Evolutionary conservation across 2,329 filamentous ascomycete genomes (phyloP).

Genomic region (Monosporascus ibericus): DNA sequence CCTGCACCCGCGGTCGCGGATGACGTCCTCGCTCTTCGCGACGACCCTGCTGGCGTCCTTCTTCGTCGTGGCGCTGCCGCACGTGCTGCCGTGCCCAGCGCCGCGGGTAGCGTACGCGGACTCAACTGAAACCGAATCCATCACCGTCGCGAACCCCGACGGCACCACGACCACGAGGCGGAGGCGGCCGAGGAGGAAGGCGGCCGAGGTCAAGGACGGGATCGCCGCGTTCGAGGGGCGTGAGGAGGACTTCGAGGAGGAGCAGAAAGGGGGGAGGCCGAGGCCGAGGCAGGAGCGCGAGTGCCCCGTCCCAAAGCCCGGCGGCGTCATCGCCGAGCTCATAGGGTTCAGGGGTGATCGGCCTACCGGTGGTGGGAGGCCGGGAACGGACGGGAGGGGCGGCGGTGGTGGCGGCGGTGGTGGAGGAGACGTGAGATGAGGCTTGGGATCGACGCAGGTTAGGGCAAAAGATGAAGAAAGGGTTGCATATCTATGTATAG

Average conservation of each 20-base stretch:
- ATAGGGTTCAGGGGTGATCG: conserved; percentile 56
- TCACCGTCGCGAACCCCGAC: conserved; percentile 23
- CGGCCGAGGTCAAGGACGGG: conserved; percentile 36
- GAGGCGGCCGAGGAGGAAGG: conserved; percentile 34
- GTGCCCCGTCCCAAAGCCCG: conserved; percentile 89
- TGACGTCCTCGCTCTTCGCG: conserved; percentile 90
- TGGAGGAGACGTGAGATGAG: not conserved
- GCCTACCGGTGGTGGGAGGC: not conserved
- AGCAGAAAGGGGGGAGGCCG: conserved; percentile 20
- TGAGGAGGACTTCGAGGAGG: conserved; percentile 27
- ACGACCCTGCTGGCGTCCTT: conserved; percentile 88
- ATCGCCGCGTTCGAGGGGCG: conserved; percentile 41
- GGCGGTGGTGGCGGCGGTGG: not conserved
- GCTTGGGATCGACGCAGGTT: too few species aligned
- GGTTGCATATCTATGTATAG: too few species aligned
- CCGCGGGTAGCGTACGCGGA: conserved; percentile 72
- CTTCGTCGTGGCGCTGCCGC: conserved; percentile 84
- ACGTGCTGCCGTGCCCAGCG: conserved; percentile 85
- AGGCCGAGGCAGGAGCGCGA: conserved; percentile 52
- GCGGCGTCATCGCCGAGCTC: conserved; percentile 68
- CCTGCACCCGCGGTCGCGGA: conserved; percentile 87
- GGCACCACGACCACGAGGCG: conserved; percentile 11
- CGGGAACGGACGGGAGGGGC: not conserved
- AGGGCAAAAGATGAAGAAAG: too few species aligned
- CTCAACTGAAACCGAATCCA: conserved; percentile 27